A percentile compares a stretch with the other conserved stretches of the same genome.
Evolutionary conservation across 2,329 filamentous ascomycete genomes (phyloP).

Genomic region (Didymella pomorum): DNA sequence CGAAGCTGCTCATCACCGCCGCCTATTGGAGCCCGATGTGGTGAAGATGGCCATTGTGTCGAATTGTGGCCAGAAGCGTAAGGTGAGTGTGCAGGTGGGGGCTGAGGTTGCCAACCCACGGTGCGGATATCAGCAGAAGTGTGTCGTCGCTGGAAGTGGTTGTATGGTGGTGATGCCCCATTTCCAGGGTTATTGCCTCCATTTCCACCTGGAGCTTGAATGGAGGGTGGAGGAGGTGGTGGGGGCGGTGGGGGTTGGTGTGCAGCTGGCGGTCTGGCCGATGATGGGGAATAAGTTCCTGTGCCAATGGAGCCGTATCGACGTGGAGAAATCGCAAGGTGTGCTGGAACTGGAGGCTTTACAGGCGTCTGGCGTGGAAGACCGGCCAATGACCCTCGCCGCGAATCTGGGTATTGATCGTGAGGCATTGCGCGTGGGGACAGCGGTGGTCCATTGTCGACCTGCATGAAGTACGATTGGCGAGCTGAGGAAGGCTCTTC

Average conservation of each 20-base stretch:
- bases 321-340: conserved; percentile 78
- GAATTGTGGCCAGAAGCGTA: conserved; percentile 70
- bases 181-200: conserved; percentile 57
- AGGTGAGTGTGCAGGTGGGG: conserved; percentile 65
- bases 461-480: conserved; percentile 54
- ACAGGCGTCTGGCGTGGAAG: conserved; percentile 69
- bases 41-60: conserved; percentile 72
- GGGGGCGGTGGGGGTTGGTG: conserved; percentile 67
- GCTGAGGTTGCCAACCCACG: conserved; percentile 68
- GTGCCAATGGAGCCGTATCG: conserved; percentile 88
- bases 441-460: conserved; percentile 70
- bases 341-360: conserved; percentile 80
- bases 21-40: conserved; percentile 57
- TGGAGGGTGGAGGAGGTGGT: conserved; percentile 68
- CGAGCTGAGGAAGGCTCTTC: conserved; percentile 71
- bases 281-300: conserved; percentile 72
- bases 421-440: conserved; percentile 88
- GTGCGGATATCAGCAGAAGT: conserved; percentile 93
- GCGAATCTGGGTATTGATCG: conserved; percentile 70
- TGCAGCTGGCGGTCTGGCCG: conserved; percentile 75
- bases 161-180: conserved; percentile 66
- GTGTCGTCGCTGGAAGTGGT: conserved; percentile 78
- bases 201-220: conserved; percentile 67
- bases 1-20: conserved; percentile 73
- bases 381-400: conserved; percentile 69